These are phyloP conservation scores for Colletotrichum sp. DNA, from an alignment of 2,329 filamentous ascomycete genomes.

Conservation along the genomic window DNA sequence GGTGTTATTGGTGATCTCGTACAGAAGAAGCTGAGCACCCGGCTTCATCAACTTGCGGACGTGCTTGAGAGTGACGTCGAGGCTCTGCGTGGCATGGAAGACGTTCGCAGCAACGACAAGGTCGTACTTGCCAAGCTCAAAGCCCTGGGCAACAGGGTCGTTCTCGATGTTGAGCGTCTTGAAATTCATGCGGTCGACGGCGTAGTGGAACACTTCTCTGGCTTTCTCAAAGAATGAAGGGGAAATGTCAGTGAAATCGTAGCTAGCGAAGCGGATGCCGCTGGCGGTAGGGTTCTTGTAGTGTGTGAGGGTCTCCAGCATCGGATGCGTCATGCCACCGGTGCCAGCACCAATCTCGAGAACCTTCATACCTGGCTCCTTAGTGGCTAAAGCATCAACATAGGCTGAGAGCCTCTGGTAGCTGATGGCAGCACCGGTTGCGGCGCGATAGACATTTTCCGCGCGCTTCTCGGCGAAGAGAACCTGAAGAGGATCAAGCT, in stretches of 20 bases:
- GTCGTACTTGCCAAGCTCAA: constrained; percentile 26
- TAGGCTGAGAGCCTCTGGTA: not conserved
- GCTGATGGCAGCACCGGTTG: not conserved
- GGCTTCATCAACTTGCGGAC: constrained; percentile 31
- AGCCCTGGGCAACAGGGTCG: constrained; percentile 30
- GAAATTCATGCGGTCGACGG: constrained; percentile 17
- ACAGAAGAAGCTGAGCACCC: constrained; percentile 28
- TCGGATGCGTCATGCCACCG: not conserved
- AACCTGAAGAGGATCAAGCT: not conserved
- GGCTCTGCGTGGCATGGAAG: constrained; percentile 28
- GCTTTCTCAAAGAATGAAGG: not conserved
- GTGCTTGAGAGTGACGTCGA: constrained; percentile 26
- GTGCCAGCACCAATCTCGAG: not conserved
- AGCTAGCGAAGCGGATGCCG: not conserved
- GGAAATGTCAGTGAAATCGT: not conserved
- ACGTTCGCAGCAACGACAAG: constrained; percentile 31
- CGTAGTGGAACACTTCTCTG: not conserved
- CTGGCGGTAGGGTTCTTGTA: not conserved
- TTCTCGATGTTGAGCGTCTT: constrained; percentile 33
- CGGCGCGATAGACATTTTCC: not conserved
- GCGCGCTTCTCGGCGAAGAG: not conserved
- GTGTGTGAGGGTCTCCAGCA: not conserved
- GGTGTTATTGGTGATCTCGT: not conserved
- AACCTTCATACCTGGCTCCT: not conserved
- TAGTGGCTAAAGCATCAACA: not conserved